Conservation (phyloP, 768 basidiomycete genomes). For the Tricholoma sp. region DNA sequence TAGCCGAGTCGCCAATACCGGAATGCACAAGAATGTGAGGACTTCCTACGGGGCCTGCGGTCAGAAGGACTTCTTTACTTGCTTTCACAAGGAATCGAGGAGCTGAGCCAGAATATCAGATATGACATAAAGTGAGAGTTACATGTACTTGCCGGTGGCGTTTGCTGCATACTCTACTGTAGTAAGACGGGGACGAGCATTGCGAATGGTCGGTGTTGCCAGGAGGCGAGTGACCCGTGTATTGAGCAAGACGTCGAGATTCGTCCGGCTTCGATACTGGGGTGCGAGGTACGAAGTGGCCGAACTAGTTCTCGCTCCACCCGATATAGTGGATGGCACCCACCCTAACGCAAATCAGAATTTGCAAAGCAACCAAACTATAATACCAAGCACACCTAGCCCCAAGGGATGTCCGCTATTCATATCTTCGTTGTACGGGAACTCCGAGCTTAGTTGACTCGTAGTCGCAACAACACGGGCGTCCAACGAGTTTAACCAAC, state of each 20-base stretch:
- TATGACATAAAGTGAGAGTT: not conserved
- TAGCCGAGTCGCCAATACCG: not conserved
- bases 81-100: slow-evolving; percentile 2
- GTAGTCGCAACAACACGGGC: too few species aligned
- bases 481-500: too few species aligned
- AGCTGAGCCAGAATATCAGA: not conserved
- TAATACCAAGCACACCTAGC: not conserved
- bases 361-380: slow-evolving; percentile 4
- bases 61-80: slow-evolving; percentile 7
- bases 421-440: too few species aligned
- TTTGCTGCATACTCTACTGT: too few species aligned
- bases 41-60: slow-evolving; percentile 6
- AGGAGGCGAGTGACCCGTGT: slow-evolving; percentile 12
- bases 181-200: too few species aligned
- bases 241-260: slow-evolving; percentile 17
- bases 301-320: slow-evolving; percentile 13
- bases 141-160: slow-evolving; percentile 6
- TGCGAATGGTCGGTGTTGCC: slow-evolving; percentile 4
- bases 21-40: slow-evolving; percentile 7
- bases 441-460: too few species aligned
- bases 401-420: too few species aligned
- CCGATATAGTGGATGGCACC: slow-evolving; percentile 10
- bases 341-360: too few species aligned
- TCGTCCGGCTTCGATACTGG: slow-evolving; percentile 12
- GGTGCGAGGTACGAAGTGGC: slow-evolving; percentile 19